Percentiles rank a stretch among this genome's conserved stretches.
phyloP scores from a whole-genome alignment of 305 asterid species.

The Fraxinus latifolia region DNA sequence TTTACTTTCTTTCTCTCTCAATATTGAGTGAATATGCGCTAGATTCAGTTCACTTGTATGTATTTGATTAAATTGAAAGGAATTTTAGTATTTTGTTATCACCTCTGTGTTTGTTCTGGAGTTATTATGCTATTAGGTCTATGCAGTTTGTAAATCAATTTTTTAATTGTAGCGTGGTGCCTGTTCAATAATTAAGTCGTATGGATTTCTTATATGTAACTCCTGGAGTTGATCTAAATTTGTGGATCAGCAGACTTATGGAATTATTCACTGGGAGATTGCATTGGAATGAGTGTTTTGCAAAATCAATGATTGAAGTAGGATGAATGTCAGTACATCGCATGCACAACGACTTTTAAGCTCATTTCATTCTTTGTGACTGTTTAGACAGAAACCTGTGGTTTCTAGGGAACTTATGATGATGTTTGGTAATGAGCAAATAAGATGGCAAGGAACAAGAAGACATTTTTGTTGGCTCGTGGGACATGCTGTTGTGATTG shows the following conservation, averaged over 20 bases:
- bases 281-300: not conserved
- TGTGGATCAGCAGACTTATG: not conserved
- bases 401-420: not conserved
- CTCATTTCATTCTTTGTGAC: not conserved
- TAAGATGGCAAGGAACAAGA: not conserved
- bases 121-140: not conserved
- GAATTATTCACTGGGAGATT: not conserved
- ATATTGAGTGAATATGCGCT: not conserved
- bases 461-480: not conserved
- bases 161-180: not conserved
- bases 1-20: not conserved
- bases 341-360: not conserved
- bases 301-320: not conserved
- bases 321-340: not conserved
- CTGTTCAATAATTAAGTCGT: not conserved
- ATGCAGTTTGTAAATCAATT: not conserved
- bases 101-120: not conserved
- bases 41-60: not conserved
- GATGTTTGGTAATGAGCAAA: not conserved
- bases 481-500: not conserved
- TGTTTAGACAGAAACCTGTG: not conserved
- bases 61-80: slow-evolving; percentile 2
- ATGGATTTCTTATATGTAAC: not conserved
- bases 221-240: not conserved
- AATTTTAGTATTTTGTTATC: not conserved